Evolutionary conservation across 192 early-diverging fungal species (phyloP), one percentile per base, ranked within the genome.

Genomic region (Globomyces pollinis-pini): DNA sequence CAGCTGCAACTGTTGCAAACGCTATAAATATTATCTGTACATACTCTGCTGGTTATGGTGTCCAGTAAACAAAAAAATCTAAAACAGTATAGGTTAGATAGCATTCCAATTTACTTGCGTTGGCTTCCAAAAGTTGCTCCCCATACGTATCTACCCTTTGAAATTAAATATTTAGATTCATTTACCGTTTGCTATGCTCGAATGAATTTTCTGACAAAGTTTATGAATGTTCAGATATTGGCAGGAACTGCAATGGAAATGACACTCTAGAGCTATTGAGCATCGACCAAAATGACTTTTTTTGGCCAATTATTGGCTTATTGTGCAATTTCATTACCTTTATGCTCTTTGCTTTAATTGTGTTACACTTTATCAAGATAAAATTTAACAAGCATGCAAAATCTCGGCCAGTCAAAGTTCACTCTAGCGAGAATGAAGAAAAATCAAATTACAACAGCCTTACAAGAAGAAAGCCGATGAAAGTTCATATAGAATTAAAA

Each of bases 161-260:
- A 24, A n/a, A n/a, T n/a, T n/a, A n/a, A n/a, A n/a, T n/a, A n/a
- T n/a, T 60, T 11, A 67, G 64, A 8, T 70, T 64, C 42, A 62
- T 62, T 1, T 69, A 57, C 59, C 59, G 67, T 12, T 56, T 70
- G 12, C 42, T 66, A 23, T 50, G 65, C 16, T 55, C 69, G 16
- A 76, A 76, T 67, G 74, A 76, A 52, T 72, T 76, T 38, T 54
- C 64, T 7, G 62, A 63, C 61, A 61, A 67, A 50, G 20, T 24
- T 8, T 76, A 55, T 56, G 57, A 54, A 11, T 76, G 73, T 57
- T 57, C 66, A 4, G 63, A 66, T 0, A 31, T 66, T 16, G 24
- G 39, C 2, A 24, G 35, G 0, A 51, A 52, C 20, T 76, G 74
- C 50, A 39, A 69, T 18, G 74, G 74, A 41, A 57, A 66, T 43